Evolutionary conservation across 768 basidiomycete genomes (phyloP).

Genomic region (Mycena crocata): DNA sequence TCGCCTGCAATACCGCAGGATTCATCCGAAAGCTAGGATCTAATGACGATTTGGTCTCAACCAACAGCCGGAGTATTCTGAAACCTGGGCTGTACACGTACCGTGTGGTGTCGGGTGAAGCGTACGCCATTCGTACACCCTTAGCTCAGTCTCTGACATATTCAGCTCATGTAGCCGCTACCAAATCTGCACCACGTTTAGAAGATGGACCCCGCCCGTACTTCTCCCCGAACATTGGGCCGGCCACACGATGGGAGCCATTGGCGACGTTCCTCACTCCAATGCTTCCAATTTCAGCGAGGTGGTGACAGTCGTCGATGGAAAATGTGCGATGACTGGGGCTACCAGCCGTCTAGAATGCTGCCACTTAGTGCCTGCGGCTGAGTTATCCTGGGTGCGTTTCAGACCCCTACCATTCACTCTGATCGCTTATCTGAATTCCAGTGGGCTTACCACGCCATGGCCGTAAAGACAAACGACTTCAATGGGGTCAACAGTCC

Average conservation of each 20-base stretch:
- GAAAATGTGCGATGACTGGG: conserved; percentile 20
- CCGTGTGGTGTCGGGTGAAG: not conserved
- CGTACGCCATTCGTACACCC: conserved; percentile 5
- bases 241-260: conserved; percentile 7
- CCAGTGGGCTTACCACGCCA: conserved; percentile 5
- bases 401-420: not conserved
- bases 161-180: conserved; percentile 7
- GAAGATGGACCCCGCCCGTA: conserved; percentile 12
- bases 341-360: conserved; percentile 1
- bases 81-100: conserved; percentile 16
- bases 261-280: not conserved
- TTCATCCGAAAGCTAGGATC: not conserved
- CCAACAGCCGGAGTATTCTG: not conserved
- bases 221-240: conserved; percentile 7
- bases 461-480: not conserved
- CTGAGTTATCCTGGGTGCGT: conserved; percentile 8
- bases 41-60: not conserved
- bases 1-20: conserved; percentile 16
- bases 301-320: not conserved
- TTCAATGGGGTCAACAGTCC: not conserved
- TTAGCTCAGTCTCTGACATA: not conserved
- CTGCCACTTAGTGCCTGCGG: conserved; percentile 10
- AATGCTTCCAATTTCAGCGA: conserved; percentile 2
- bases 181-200: conserved; percentile 14
- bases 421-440: conserved; percentile 2